Evolutionary conservation across 345 rosid species (phyloP), one percentile per base, ranked within the genome.

Genomic region (Nasturtium officinale): DNA sequence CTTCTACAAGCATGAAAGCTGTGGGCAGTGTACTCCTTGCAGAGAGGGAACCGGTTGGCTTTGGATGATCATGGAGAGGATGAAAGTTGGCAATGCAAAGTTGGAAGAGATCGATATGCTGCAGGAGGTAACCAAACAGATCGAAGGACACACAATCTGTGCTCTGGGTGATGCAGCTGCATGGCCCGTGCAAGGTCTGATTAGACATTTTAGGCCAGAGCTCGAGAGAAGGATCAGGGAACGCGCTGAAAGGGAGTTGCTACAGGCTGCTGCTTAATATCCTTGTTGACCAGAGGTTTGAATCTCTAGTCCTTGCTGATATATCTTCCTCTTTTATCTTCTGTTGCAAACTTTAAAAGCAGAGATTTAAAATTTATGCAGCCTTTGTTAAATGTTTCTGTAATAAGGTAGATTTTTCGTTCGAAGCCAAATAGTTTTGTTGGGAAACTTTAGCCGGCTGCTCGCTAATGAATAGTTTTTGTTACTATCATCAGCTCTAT

Each of bases 111-210:
- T 94, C 64, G 98, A 94, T 80, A 91, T 95, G 98, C 90, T 95
- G 67, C 99, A 91, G 71, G 99, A 95, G 83, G 87, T 95, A 72
- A 95, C 99, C 55, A 91, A 91, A 63, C 98, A 95, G 84, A 95
- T 95, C 54, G 98, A 95, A 82, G 99, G 99, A 64, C 97, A 95
- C 78, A 95, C 99, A n/a, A 91, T 91, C 59, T 88, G 99, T 74
- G 99, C 99, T 10, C 74, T 91, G 76, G 99, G 99, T 76, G 99
- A 95, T 86, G 99, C 99, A 35, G 98, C 98, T 51, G 99, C 99
- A 64, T 95, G 99, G 99, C 99, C 96, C 33, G 99, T 91, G 65
- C 98, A 95, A 76, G 99, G 99, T 80, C 89, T 95, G 45, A 95
- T 91, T 40, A 74, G 96, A 73, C 98, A 95, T 68, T 95, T 95